phyloP scores from a whole-genome alignment of 176 grass and related monocot species.

The Stipa capillata region DNA sequence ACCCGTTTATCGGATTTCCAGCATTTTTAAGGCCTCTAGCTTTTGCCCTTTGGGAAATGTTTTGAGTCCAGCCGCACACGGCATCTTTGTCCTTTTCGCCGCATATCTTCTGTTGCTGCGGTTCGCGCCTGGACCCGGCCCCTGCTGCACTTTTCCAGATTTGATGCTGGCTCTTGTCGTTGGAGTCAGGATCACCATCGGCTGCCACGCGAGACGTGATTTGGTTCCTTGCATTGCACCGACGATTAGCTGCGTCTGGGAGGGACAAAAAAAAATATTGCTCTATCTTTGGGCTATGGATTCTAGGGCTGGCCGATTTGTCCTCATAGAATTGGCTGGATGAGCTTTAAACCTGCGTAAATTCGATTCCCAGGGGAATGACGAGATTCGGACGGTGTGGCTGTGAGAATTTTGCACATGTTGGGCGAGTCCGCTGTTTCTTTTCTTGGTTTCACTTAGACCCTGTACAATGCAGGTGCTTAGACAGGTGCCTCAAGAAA shows the following conservation, averaged over 20 bases:
- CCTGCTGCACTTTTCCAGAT: background rate
- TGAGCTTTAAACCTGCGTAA: background rate
- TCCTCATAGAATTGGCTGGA: background rate
- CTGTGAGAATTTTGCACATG: background rate
- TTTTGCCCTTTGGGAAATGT: background rate
- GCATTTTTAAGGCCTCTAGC: background rate
- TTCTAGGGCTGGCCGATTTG: background rate
- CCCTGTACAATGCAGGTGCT: too few species aligned
- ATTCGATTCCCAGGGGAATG: background rate
- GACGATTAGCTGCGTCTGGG: background rate
- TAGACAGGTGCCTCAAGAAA: too few species aligned
- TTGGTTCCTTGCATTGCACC: background rate
- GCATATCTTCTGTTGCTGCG: background rate
- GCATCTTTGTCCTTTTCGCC: background rate
- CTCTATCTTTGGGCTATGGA: background rate
- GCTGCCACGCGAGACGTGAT: background rate
- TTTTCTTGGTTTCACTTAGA: background rate
- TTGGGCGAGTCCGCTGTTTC: background rate
- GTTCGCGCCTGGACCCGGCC: background rate
- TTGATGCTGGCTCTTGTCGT: background rate
- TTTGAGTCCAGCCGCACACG: background rate
- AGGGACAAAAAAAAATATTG: background rate
- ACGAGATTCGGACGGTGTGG: too few species aligned
- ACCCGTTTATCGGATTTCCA: background rate
- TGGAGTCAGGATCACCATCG: background rate